These are phyloP conservation scores for Arthromyces matolae DNA, from an alignment of 768 basidiomycete genomes.

Conservation along the genomic window DNA sequence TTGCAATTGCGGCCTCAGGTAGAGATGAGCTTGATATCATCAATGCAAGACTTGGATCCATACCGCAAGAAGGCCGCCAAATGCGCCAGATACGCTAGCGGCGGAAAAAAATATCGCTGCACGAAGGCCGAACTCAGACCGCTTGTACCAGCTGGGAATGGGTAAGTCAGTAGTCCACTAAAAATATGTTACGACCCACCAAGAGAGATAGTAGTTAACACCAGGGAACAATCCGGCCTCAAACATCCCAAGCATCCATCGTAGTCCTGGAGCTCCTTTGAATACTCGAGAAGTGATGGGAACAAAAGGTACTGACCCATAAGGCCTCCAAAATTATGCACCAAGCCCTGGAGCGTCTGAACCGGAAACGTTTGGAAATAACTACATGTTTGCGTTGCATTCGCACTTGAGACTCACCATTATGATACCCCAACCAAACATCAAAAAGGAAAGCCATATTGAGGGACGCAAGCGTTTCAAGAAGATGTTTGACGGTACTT, in stretches of 20 bases:
- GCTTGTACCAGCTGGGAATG: conserved; percentile 59
- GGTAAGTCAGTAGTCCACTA: no score
- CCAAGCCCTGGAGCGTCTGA: conserved; percentile 70
- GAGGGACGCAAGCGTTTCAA: conserved; percentile 73
- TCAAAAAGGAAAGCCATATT: conserved; percentile 70
- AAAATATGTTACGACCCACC: conserved; percentile 35
- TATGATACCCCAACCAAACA: conserved; percentile 73
- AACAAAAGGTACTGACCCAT: conserved; percentile 59
- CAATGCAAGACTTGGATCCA: conserved; percentile 17
- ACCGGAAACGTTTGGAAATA: conserved; percentile 15
- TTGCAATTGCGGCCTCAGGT: conserved; percentile 57
- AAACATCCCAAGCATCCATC: conserved; percentile 69
- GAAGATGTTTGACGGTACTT: conserved; percentile 74
- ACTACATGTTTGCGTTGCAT: not conserved
- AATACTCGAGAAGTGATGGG: no score
- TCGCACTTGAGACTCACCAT: conserved; percentile 45
- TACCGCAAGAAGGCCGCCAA: conserved; percentile 72
- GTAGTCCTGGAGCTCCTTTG: conserved; percentile 59
- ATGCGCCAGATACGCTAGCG: conserved; percentile 79
- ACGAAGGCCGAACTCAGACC: conserved; percentile 69
- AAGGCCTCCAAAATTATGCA: conserved; percentile 65
- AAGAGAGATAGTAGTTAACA: conserved; percentile 71
- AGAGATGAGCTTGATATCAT: not conserved
- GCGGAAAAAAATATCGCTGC: conserved; percentile 73
- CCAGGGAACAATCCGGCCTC: conserved; percentile 69